Conservation (phyloP, 345 rosid genomes). For the Nephelium lappaceum region DNA sequence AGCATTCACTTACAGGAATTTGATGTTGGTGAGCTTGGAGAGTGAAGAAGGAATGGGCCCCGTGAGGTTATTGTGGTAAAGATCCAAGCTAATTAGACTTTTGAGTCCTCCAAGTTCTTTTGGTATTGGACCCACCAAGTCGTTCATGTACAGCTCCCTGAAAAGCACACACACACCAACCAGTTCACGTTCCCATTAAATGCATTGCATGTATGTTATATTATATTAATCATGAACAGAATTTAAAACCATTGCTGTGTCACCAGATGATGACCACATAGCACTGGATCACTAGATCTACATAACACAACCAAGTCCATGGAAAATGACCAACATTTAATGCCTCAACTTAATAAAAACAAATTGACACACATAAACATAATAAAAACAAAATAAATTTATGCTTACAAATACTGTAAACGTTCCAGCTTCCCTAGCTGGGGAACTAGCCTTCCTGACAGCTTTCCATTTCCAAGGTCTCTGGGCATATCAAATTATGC, state of each 20-base stretch:
- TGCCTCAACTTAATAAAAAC: background rate
- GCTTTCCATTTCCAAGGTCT: slow-evolving; percentile 75
- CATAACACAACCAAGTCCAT: no score
- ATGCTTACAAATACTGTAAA: slow-evolving; percentile 69
- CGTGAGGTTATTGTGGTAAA: slow-evolving; percentile 65
- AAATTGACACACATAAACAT: background rate
- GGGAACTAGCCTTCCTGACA: slow-evolving; percentile 67
- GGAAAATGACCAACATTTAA: no score
- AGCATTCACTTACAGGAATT: slow-evolving; percentile 51
- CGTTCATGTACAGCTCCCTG: slow-evolving; percentile 73
- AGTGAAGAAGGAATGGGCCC: slow-evolving; percentile 65
- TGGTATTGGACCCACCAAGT: slow-evolving; percentile 57
- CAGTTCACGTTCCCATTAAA: slow-evolving; percentile 8
- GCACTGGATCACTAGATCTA: no score
- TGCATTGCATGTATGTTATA: background rate
- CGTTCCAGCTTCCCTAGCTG: slow-evolving; percentile 68
- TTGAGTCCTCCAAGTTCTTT: slow-evolving; percentile 61
- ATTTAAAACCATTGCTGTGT: background rate
- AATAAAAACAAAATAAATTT: background rate
- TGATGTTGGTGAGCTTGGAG: slow-evolving; percentile 58
- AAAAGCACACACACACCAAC: slow-evolving; percentile 13
- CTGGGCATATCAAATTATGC: slow-evolving; percentile 31
- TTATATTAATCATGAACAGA: background rate
- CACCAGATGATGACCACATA: background rate
- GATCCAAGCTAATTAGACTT: slow-evolving; percentile 69